Percentiles rank a stretch among this genome's conserved stretches.
These are phyloP conservation scores for Rhizomucor pusillus DNA, from an alignment of 371 early-diverging fungal species.

Conservation along the genomic window DNA sequence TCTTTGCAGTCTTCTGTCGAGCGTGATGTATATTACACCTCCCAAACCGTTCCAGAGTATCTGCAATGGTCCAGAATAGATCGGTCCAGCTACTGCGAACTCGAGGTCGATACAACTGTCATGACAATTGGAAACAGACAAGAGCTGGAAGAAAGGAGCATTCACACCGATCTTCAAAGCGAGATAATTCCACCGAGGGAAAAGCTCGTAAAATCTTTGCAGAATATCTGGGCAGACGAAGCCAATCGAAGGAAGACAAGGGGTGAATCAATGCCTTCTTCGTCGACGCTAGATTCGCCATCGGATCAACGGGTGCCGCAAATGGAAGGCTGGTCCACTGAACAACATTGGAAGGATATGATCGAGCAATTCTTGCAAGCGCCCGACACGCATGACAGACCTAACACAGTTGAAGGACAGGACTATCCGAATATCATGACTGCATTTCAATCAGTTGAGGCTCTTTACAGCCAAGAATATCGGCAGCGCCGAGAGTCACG, in stretches of 20 bases:
- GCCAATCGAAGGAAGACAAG: conserved; percentile 12
- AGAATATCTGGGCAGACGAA: conserved; percentile 58
- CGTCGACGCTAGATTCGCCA: neutral
- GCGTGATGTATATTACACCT: conserved; percentile 26
- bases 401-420: conserved; percentile 1
- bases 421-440: conserved; percentile 28
- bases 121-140: conserved; percentile 70
- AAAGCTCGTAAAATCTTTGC: conserved; percentile 59
- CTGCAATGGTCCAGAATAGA: conserved; percentile 17
- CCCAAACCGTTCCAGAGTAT: conserved; percentile 17
- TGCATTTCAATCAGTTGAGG: conserved; percentile 45
- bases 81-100: conserved; percentile 67
- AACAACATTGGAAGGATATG: conserved; percentile 10
- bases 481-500: neutral
- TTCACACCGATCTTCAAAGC: conserved; percentile 25
- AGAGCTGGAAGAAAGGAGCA: conserved; percentile 53
- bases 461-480: conserved; percentile 21
- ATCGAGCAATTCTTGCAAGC: conserved; percentile 6
- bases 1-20: too few species aligned
- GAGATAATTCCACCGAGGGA: conserved; percentile 2
- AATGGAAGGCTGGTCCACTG: conserved; percentile 17
- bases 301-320: conserved; percentile 7
- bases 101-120: conserved; percentile 72
- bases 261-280: conserved; percentile 16
- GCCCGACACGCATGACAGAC: neutral